A percentile compares a stretch with the other conserved stretches of the same genome.
phyloP scores from a whole-genome alignment of 352 stramenopile genomes.

The Phytophthora cryptogea region DNA sequence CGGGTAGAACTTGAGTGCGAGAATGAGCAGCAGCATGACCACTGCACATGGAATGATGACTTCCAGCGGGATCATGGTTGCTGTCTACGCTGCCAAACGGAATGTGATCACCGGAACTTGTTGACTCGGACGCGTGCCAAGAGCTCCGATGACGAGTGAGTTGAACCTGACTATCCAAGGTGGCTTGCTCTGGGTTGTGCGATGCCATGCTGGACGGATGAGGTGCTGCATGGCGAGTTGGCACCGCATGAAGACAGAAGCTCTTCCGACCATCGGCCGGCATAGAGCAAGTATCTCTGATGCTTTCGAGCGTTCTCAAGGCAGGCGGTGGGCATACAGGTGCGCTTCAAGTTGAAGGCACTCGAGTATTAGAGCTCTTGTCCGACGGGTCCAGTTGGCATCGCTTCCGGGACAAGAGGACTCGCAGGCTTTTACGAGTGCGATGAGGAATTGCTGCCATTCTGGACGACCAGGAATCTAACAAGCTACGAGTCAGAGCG shows the following conservation, averaged over 20 bases:
- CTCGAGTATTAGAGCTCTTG: background rate
- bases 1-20: constrained; percentile 20
- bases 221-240: background rate
- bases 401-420: background rate
- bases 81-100: constrained; percentile 3
- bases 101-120: constrained; percentile 3
- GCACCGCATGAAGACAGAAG: constrained; percentile 13
- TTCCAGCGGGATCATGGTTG: constrained; percentile 17
- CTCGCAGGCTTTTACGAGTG: background rate
- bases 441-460: constrained; percentile 1
- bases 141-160: constrained; percentile 14
- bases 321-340: background rate
- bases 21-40: constrained; percentile 23
- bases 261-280: constrained; percentile 9
- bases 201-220: constrained; percentile 15
- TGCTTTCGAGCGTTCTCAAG: background rate
- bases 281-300: constrained; percentile 18
- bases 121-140: background rate
- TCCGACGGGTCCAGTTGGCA: background rate
- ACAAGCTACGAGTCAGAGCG: background rate
- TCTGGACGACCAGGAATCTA: background rate
- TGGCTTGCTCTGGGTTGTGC: constrained; percentile 25
- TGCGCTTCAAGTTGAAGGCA: constrained; percentile 1
- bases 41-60: constrained; percentile 14
- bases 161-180: constrained; percentile 11